These are phyloP conservation scores for Filosporella fistucella DNA, from an alignment of 495 filamentous ascomycete genomes.

Conservation along the genomic window DNA sequence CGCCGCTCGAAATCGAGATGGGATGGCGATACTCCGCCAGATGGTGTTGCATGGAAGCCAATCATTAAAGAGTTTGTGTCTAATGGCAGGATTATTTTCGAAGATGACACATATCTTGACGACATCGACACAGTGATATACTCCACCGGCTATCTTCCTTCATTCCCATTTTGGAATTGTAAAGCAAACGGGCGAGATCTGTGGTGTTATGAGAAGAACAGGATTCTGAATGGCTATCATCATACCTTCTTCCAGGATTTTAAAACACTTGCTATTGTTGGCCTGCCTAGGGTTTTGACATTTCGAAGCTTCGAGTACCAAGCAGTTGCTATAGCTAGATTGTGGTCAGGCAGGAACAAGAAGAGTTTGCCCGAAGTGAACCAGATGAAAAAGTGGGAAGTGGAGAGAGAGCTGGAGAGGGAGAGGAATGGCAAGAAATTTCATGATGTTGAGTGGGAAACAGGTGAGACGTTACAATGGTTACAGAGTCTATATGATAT, in stretches of 20 bases:
- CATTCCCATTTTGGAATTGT: slow-evolving; percentile 46
- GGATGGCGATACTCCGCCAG: slow-evolving; percentile 36
- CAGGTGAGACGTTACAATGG: slow-evolving; percentile 38
- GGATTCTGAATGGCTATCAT: slow-evolving; percentile 31
- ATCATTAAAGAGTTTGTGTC: slow-evolving; percentile 30
- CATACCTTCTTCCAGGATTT: slow-evolving; percentile 42
- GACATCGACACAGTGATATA: slow-evolving; percentile 44
- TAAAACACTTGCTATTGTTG: slow-evolving; percentile 34
- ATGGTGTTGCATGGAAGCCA: slow-evolving; percentile 42
- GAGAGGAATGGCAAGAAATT: slow-evolving; percentile 31
- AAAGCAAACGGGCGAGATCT: slow-evolving; percentile 31
- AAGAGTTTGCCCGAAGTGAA: slow-evolving; percentile 25
- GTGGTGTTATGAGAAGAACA: slow-evolving; percentile 33
- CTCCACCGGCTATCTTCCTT: slow-evolving; percentile 42
- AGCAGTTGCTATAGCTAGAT: slow-evolving; percentile 40
- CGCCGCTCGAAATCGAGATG: slow-evolving; percentile 36
- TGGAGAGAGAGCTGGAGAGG: slow-evolving; percentile 21
- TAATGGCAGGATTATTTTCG: slow-evolving; percentile 32
- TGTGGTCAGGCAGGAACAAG: slow-evolving; percentile 33
- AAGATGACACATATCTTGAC: slow-evolving; percentile 32
- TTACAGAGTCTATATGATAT: slow-evolving; percentile 35
- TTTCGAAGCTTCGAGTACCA: slow-evolving; percentile 50
- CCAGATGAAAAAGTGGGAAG: slow-evolving; percentile 38
- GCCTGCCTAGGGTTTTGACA: slow-evolving; percentile 38
- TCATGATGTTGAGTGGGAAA: slow-evolving; percentile 43